Conservation (phyloP, 495 filamentous ascomycete genomes). For the Cercophora sp. region DNA sequence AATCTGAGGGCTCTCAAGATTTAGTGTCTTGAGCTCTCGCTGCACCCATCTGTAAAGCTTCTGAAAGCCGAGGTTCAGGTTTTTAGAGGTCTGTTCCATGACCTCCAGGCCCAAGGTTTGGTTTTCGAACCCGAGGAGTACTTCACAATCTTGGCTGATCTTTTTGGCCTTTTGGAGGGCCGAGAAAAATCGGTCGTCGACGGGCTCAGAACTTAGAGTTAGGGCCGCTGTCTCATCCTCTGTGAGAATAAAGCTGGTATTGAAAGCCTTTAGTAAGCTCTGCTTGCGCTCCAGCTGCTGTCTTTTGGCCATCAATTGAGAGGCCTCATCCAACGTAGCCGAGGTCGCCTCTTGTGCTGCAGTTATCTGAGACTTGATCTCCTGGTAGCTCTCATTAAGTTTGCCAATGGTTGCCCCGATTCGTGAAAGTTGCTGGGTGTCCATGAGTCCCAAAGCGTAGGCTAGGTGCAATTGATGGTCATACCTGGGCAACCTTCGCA, state of each 20-base stretch:
- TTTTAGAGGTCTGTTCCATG: conserved; percentile 81
- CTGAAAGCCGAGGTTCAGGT: conserved; percentile 88
- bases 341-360: conserved; percentile 70
- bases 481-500: conserved; percentile 83
- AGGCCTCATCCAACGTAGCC: conserved; percentile 75
- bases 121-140: conserved; percentile 84
- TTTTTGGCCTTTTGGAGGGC: conserved; percentile 77
- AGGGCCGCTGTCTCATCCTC: conserved; percentile 71
- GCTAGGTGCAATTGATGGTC: conserved; percentile 4
- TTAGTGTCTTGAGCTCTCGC: conserved; percentile 84
- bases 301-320: conserved; percentile 68
- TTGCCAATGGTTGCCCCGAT: conserved; percentile 75
- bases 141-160: conserved; percentile 82
- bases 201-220: conserved; percentile 71
- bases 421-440: conserved; percentile 68
- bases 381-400: conserved; percentile 75
- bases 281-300: conserved; percentile 81
- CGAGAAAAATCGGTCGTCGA: conserved; percentile 82
- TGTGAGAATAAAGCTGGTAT: conserved; percentile 75
- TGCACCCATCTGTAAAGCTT: conserved; percentile 95
- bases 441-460: conserved; percentile 6
- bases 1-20: conserved; percentile 93
- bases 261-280: conserved; percentile 75
- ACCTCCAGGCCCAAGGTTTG: conserved; percentile 82
- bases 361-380: conserved; percentile 73